phyloP scores from a whole-genome alignment of 805 yeast species.

The Candida sphagnicola region DNA sequence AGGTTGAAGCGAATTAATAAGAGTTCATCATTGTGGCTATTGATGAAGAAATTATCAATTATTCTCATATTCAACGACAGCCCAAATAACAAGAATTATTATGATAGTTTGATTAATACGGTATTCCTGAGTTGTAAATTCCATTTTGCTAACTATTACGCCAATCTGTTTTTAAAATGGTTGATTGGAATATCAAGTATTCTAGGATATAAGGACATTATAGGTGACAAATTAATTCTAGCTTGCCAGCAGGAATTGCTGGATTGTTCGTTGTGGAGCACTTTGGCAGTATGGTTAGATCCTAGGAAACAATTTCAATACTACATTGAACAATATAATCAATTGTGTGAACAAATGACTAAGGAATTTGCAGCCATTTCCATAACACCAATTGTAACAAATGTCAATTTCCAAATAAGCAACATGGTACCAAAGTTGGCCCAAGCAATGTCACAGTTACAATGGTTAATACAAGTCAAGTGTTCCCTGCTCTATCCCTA shows the following conservation, averaged over 20 bases:
- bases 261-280: constrained; percentile 24
- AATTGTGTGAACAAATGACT: constrained; percentile 2
- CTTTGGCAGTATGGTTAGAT: constrained; percentile 8
- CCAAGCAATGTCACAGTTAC: neutral
- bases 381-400: no score
- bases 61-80: constrained; percentile 9
- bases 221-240: constrained; percentile 5
- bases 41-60: constrained; percentile 24
- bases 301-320: neutral
- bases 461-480: constrained; percentile 4
- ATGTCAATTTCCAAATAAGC: no score
- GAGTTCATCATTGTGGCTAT: constrained; percentile 35
- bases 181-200: constrained; percentile 11
- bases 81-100: neutral
- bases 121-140: constrained; percentile 24
- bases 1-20: constrained; percentile 32
- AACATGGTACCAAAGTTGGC: neutral
- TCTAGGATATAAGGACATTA: neutral
- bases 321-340: constrained; percentile 8
- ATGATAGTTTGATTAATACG: constrained; percentile 7
- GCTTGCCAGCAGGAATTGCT: constrained; percentile 13
- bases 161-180: constrained; percentile 31
- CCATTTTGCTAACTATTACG: constrained; percentile 40
- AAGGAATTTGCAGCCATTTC: no score
- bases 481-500: constrained; percentile 3